A percentile compares a stretch with the other conserved stretches of the same genome.
Evolutionary conservation across 129 eudicot species (phyloP).

Genomic region (Pittosporum tobira): DNA sequence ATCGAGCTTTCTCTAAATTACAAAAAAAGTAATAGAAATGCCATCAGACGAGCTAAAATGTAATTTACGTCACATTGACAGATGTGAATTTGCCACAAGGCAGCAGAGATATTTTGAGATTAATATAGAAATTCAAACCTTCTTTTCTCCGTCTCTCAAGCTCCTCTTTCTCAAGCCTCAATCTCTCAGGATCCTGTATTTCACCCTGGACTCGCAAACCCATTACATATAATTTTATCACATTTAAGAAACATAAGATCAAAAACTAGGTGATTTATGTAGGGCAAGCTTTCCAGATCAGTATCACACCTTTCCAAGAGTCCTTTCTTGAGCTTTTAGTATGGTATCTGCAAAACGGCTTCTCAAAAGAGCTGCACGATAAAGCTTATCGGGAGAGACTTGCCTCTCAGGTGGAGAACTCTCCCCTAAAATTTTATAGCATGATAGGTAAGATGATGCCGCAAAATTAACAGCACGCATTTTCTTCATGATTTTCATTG

Average conservation of each 20-base stretch:
- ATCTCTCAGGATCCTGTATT: constrained; percentile 51
- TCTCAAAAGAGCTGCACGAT: constrained; percentile 86
- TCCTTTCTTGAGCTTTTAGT: constrained; percentile 83
- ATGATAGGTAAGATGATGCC: constrained; percentile 46
- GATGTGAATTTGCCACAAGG: background rate
- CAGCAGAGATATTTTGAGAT: background rate
- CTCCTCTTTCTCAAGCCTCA: constrained; percentile 76
- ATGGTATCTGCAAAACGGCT: constrained; percentile 92
- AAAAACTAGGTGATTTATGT: background rate
- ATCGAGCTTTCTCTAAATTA: constrained; percentile 61
- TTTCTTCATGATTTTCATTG: constrained; percentile 48
- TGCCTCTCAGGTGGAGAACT: constrained; percentile 71
- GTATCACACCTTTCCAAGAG: constrained; percentile 46
- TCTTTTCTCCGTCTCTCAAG: constrained; percentile 73
- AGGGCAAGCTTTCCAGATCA: background rate
- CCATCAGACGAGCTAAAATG: background rate
- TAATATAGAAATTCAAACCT: constrained; percentile 32
- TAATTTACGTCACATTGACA: too few relatives aligned
- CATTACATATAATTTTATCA: background rate
- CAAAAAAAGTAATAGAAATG: background rate
- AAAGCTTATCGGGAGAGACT: constrained; percentile 92
- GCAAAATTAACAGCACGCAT: constrained; percentile 39
- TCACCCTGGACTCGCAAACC: constrained; percentile 44
- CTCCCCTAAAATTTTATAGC: constrained; percentile 69
- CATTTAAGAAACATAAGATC: background rate